Evolutionary conservation across 2,329 filamentous ascomycete genomes (phyloP), one percentile per base, ranked within the genome.

Genomic region (Penicillium hesseltinei): DNA sequence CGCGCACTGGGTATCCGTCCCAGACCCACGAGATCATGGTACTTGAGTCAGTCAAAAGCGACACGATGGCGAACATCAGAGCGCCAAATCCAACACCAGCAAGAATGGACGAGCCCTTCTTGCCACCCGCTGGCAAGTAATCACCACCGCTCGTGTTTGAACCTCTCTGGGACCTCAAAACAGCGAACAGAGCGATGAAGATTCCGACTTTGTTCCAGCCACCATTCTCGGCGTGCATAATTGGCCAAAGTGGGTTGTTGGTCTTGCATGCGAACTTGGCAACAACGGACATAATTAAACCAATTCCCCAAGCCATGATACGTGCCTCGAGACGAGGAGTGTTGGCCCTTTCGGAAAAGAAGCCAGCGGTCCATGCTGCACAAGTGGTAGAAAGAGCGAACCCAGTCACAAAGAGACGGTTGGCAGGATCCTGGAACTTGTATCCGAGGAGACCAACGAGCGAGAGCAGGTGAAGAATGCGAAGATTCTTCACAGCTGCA

Each of bases 21-120:
- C 94, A 99, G 3, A 91, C 91, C 94, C 94, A 99, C 17, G 92
- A 82, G 57, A 97, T 97, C 92, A 99, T 97, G 53, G 94, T 99
- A 78, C 94, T 97, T 0, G 92, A 96, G 72, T 99, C 94, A 0
- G 94, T 97, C 11, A 99, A 83, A 10, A 99, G 81, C 1, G 92
- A 97, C 72, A 97, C 94, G 69, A 97, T 82, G 5, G 84, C 90
- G 69, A 99, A 99, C 70, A 97, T 82, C 8, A 97, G 75, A 31
- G 92, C 93, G 25, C 85, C 92, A 54, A 97, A 75, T 58, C 94
- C 91, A 48, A 94, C 76, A 10, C 87, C 89, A 31, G 91, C 86
- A 43, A 96, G 80, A 7, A 88, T 64, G 0, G 87, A 82, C 17
- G 90, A 92, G 1, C 89, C 85, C 56, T 85, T 83, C 58, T 80